A percentile compares a stretch with the other conserved stretches of the same genome.
Evolutionary conservation across 2,329 filamentous ascomycete species (phyloP).

Genomic region (Venturiaceae sp.): DNA sequence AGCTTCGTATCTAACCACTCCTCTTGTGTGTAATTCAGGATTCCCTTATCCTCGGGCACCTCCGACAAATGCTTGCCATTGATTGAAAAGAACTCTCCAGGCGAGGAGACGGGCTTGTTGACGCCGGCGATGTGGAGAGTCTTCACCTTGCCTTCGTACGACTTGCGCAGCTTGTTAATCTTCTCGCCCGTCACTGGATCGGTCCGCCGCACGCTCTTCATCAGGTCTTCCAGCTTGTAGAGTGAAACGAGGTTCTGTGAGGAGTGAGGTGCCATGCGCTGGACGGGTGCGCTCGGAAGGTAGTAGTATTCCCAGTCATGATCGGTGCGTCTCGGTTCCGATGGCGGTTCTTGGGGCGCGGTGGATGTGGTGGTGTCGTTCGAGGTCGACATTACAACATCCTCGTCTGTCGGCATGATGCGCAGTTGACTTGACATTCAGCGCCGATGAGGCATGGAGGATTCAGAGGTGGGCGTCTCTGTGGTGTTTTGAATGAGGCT

Average conservation of each 20-base stretch:
- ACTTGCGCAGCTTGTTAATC: slow-evolving; percentile 51
- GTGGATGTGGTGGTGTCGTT: slow-evolving; percentile 19
- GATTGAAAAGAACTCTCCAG: slow-evolving; percentile 20
- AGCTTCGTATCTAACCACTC: slow-evolving; percentile 12
- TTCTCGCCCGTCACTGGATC: slow-evolving; percentile 56
- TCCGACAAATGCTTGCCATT: background rate
- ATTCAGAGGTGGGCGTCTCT: background rate
- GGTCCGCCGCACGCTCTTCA: slow-evolving; percentile 47
- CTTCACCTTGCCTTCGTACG: slow-evolving; percentile 44
- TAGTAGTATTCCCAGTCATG: slow-evolving; percentile 10
- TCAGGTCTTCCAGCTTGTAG: slow-evolving; percentile 46
- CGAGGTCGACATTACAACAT: slow-evolving; percentile 7
- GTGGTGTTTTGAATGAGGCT: background rate
- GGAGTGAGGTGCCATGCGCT: slow-evolving; percentile 43
- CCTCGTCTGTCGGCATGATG: slow-evolving; percentile 5
- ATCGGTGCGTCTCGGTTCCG: slow-evolving; percentile 10
- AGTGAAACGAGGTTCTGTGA: slow-evolving; percentile 49
- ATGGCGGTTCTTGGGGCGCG: slow-evolving; percentile 16
- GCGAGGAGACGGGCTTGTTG: slow-evolving; percentile 33
- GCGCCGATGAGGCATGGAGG: background rate
- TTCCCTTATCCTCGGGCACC: background rate
- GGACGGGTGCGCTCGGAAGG: slow-evolving; percentile 26
- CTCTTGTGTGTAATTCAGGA: background rate
- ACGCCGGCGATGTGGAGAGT: slow-evolving; percentile 37
- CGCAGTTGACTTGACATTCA: background rate